Evolutionary conservation across 1,284 basidiomycete genomes (phyloP).

Genomic region (Cryptococcus neoformans): DNA sequence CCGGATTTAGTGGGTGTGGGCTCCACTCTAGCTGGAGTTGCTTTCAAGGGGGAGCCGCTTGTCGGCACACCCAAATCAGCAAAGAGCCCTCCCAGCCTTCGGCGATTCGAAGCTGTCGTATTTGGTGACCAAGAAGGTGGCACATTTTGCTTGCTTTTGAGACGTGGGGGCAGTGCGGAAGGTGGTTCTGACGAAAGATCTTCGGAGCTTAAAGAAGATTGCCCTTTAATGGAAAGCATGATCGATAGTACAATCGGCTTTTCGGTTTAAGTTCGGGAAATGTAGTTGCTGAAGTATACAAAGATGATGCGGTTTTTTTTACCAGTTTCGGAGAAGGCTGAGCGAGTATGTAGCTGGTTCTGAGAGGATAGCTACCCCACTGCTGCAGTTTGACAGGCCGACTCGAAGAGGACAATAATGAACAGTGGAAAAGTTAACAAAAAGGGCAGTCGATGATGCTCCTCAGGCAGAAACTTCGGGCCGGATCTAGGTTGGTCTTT

Average conservation of each 20-base stretch:
- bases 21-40: background rate
- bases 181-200: background rate
- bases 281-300: background rate
- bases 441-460: too few species aligned
- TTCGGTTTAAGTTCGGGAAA: background rate
- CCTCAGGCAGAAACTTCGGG: too few species aligned
- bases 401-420: too few species aligned
- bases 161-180: background rate
- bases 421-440: too few species aligned
- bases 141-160: conserved; percentile 12
- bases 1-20: background rate
- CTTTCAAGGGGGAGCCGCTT: background rate
- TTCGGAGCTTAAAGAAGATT: background rate
- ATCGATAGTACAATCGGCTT: too few species aligned
- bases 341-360: too few species aligned
- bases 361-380: too few species aligned
- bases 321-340: too few species aligned
- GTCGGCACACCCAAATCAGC: conserved; percentile 4
- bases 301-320: too few species aligned
- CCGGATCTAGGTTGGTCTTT: too few species aligned
- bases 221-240: too few species aligned
- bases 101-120: conserved; percentile 19
- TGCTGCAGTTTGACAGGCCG: too few species aligned
- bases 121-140: conserved; percentile 23
- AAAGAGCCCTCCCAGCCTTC: conserved; percentile 21